Conservation (phyloP, 2,329 filamentous ascomycete genomes). For the Diaporthe batatas region DNA sequence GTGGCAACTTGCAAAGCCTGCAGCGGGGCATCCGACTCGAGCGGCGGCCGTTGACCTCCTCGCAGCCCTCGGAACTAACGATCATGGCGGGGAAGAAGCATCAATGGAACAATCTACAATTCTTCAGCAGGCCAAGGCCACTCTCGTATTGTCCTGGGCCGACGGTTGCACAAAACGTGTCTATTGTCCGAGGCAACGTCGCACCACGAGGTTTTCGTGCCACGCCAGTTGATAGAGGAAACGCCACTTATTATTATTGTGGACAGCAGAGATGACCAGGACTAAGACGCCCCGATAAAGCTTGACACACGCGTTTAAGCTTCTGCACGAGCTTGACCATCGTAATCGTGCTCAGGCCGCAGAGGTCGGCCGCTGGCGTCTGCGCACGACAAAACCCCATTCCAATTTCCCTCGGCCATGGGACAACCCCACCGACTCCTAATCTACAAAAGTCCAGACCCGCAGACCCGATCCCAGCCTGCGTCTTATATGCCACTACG, state of each 20-base stretch:
- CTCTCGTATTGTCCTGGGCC: conserved; percentile 15
- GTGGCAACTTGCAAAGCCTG: background rate
- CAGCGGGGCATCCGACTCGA: background rate
- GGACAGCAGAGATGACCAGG: background rate
- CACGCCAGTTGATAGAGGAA: conserved; percentile 7
- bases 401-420: conserved; percentile 34
- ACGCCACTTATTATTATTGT: background rate
- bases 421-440: conserved; percentile 26
- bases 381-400: conserved; percentile 37
- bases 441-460: background rate
- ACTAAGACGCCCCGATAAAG: conserved; percentile 13
- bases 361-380: conserved; percentile 22
- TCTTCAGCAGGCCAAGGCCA: background rate
- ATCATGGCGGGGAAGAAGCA: conserved; percentile 16
- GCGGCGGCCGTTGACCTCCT: background rate
- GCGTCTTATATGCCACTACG: background rate
- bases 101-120: background rate
- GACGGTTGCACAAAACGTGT: conserved; percentile 4
- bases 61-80: background rate
- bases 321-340: conserved; percentile 13
- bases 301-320: conserved; percentile 28
- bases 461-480: background rate
- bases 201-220: background rate
- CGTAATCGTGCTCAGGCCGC: background rate
- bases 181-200: conserved; percentile 19